phyloP scores from a whole-genome alignment of 129 eudicot genomes.

The Erigeron canadensis region DNA sequence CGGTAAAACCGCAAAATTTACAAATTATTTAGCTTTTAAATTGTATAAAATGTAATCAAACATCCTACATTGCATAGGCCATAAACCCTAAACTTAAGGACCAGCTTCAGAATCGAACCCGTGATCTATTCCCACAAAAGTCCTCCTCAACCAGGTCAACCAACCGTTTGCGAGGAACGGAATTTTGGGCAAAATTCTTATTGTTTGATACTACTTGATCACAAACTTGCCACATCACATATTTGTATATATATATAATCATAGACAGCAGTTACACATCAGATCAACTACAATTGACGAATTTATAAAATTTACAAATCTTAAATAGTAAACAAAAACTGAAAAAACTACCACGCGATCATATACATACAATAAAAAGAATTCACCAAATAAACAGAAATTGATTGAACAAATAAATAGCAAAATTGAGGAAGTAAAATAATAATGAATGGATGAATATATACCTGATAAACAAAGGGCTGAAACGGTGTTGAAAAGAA shows the following conservation, averaged over 20 bases:
- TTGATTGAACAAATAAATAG: neutral
- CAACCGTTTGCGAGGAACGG: too few relatives aligned
- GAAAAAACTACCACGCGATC: neutral
- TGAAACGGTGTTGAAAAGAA: slow-evolving; percentile 88
- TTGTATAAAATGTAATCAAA: too few relatives aligned
- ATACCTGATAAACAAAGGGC: slow-evolving; percentile 93
- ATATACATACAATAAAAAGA: neutral
- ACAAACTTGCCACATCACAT: slow-evolving; percentile 2
- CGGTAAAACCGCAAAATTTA: too few relatives aligned
- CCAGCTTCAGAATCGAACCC: too few relatives aligned
- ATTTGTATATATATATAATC: neutral
- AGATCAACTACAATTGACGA: slow-evolving; percentile 16
- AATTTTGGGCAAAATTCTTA: neutral
- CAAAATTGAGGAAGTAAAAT: neutral
- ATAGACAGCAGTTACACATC: neutral
- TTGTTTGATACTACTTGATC: neutral
- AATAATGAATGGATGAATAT: slow-evolving; percentile 3
- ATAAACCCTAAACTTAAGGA: too few relatives aligned
- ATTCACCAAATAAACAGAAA: neutral
- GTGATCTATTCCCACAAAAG: too few relatives aligned
- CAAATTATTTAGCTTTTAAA: too few relatives aligned
- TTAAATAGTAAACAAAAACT: slow-evolving; percentile 1
- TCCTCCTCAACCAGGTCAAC: too few relatives aligned
- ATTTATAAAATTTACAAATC: slow-evolving; percentile 1
- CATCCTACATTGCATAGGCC: too few relatives aligned